Percentiles rank a stretch among this genome's conserved stretches.
phyloP scores from a whole-genome alignment of 257 asterid species.

The Gynochthodes officinalis region DNA sequence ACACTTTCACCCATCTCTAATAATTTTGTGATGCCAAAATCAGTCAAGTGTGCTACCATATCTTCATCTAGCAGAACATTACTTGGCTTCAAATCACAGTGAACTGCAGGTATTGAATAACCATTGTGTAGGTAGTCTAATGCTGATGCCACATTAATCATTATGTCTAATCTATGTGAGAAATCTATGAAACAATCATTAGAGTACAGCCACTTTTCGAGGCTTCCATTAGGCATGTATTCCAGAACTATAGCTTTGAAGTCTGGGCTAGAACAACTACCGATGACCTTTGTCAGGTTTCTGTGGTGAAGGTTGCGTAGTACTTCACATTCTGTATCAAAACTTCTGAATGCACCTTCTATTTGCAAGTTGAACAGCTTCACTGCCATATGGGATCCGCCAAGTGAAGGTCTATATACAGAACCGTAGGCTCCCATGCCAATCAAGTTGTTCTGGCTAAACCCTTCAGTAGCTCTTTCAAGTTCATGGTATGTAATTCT shows the following conservation, averaged over 20 bases:
- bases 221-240: slow-evolving; percentile 32
- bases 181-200: slow-evolving; percentile 9
- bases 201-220: slow-evolving; percentile 22
- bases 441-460: slow-evolving; percentile 13
- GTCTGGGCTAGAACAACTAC: slow-evolving; percentile 23
- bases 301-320: slow-evolving; percentile 31
- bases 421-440: slow-evolving; percentile 25
- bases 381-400: slow-evolving; percentile 14
- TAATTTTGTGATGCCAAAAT: slow-evolving; percentile 29
- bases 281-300: slow-evolving; percentile 28
- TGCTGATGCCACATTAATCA: slow-evolving; percentile 26
- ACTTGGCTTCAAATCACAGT: slow-evolving; percentile 32
- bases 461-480: slow-evolving; percentile 17
- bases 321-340: slow-evolving; percentile 27
- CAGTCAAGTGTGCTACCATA: slow-evolving; percentile 30
- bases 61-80: slow-evolving; percentile 24
- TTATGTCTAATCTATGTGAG: slow-evolving; percentile 20
- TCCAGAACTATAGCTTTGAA: slow-evolving; percentile 29
- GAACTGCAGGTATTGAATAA: slow-evolving; percentile 19
- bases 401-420: slow-evolving; percentile 15
- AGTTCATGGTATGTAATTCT: slow-evolving; percentile 21
- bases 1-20: not conserved
- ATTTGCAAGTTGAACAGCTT: slow-evolving; percentile 25
- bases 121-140: slow-evolving; percentile 29
- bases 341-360: slow-evolving; percentile 18